phyloP scores from a whole-genome alignment of 1,284 basidiomycete genomes.

The Cystobasidium slooffiae region DNA sequence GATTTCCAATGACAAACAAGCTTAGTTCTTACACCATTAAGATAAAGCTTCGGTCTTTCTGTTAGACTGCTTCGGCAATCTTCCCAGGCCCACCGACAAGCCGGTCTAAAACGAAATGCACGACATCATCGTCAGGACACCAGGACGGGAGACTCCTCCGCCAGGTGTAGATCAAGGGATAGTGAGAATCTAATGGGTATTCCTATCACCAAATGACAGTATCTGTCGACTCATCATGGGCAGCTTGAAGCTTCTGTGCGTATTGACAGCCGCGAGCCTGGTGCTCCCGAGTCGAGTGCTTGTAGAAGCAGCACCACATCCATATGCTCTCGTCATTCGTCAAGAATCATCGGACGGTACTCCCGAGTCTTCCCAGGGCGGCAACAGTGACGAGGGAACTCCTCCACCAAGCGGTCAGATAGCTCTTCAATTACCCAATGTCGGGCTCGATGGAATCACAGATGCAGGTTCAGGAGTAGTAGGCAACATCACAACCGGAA shows the following conservation, averaged over 20 bases:
- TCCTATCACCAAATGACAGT: background rate
- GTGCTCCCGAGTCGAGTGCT: background rate
- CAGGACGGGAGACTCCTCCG: background rate
- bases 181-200: background rate
- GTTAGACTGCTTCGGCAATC: background rate
- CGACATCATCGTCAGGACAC: background rate
- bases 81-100: background rate
- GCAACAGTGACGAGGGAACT: background rate
- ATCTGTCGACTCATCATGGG: background rate
- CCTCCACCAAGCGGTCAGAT: background rate
- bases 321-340: background rate
- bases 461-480: background rate
- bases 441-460: background rate
- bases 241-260: background rate
- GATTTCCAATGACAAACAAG: background rate
- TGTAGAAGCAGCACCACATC: background rate
- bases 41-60: background rate
- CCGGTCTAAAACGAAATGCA: slow-evolving; percentile 4
- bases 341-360: background rate
- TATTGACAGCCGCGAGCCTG: background rate
- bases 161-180: background rate
- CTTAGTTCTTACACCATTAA: background rate
- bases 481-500: slow-evolving; percentile 1
- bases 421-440: background rate
- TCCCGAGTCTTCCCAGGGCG: background rate